A percentile compares a stretch with the other conserved stretches of the same genome.
Conservation (phyloP, 345 rosid genomes). For the Raphanus raphanistrum region DNA sequence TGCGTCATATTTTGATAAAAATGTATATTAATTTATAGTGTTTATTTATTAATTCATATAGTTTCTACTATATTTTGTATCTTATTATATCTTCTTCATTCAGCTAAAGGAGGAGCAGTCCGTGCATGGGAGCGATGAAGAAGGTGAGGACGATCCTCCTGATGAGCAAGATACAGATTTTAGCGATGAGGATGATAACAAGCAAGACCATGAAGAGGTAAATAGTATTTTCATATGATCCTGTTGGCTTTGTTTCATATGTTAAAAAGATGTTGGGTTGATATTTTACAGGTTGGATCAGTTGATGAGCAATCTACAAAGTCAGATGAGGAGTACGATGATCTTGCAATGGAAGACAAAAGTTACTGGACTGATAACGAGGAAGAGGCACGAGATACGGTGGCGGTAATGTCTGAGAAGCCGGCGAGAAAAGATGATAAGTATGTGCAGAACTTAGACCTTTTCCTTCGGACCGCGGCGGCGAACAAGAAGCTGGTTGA, state of each 20-base stretch:
- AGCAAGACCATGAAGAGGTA: slow-evolving; percentile 78
- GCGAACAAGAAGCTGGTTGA: slow-evolving; percentile 46
- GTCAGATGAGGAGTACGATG: slow-evolving; percentile 96
- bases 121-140: slow-evolving; percentile 96
- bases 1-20: too few relatives aligned
- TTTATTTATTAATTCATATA: too few relatives aligned
- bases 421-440: slow-evolving; percentile 45
- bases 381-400: slow-evolving; percentile 45
- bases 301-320: slow-evolving; percentile 95
- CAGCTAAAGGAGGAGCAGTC: slow-evolving; percentile 92
- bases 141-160: slow-evolving; percentile 67
- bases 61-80: background rate
- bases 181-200: slow-evolving; percentile 52
- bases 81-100: background rate
- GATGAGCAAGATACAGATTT: slow-evolving; percentile 71
- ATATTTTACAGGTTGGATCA: slow-evolving; percentile 64
- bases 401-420: slow-evolving; percentile 24
- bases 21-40: too few relatives aligned
- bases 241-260: background rate
- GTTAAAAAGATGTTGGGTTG: background rate
- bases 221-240: background rate
- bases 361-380: slow-evolving; percentile 67
- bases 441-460: slow-evolving; percentile 58
- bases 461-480: slow-evolving; percentile 44
- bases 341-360: slow-evolving; percentile 89